Conservation (phyloP, 805 yeast genomes). For the Yarrowia sp. region DNA sequence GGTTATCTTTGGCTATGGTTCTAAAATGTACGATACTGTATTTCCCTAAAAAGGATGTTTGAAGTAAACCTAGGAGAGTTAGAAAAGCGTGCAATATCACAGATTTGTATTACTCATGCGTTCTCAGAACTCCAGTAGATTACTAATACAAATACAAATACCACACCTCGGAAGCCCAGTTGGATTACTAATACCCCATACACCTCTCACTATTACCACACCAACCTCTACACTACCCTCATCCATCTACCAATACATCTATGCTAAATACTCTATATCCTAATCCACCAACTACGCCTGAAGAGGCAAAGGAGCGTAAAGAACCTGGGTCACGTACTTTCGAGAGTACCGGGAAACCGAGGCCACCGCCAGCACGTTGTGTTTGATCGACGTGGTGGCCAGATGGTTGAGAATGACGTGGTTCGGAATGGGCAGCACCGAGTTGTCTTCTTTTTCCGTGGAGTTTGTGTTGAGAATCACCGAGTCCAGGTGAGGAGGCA, state of each 20-base stretch:
- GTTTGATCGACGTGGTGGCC: slow-evolving; percentile 92
- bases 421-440: slow-evolving; percentile 88
- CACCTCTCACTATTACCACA: too few relatives aligned
- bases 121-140: too few relatives aligned
- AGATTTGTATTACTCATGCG: too few relatives aligned
- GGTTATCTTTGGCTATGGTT: too few relatives aligned
- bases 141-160: too few relatives aligned
- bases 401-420: slow-evolving; percentile 91
- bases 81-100: too few relatives aligned
- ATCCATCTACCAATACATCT: background rate
- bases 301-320: slow-evolving; percentile 77
- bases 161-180: too few relatives aligned
- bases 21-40: too few relatives aligned
- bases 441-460: slow-evolving; percentile 79
- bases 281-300: background rate
- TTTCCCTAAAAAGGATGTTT: too few relatives aligned
- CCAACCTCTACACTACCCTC: too few relatives aligned
- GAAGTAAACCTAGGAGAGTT: too few relatives aligned
- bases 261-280: slow-evolving; percentile 9
- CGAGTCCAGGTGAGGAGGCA: slow-evolving; percentile 94
- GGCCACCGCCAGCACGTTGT: slow-evolving; percentile 89
- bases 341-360: slow-evolving; percentile 83
- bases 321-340: slow-evolving; percentile 86
- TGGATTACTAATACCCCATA: too few relatives aligned
- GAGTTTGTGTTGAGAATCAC: slow-evolving; percentile 74